These are phyloP conservation scores for Alternaria solani DNA, from an alignment of 2,329 filamentous ascomycete genomes.

Conservation along the genomic window DNA sequence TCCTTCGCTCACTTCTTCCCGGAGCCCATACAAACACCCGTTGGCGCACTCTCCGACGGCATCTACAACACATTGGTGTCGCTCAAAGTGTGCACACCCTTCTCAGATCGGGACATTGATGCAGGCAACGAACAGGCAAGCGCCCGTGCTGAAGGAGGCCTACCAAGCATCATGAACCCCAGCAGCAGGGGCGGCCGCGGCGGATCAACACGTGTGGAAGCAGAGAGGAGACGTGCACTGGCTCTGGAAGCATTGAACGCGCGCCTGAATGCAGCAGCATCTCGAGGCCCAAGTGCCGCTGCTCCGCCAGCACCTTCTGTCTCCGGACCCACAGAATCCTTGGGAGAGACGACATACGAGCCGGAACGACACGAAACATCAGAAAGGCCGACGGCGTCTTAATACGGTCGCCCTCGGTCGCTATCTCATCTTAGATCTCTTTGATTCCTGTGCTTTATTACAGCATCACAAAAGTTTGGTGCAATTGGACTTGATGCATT, in stretches of 20 bases:
- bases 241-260: slow-evolving; percentile 93
- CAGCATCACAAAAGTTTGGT: neutral
- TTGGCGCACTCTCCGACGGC: slow-evolving; percentile 75
- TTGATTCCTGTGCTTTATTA: neutral
- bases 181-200: slow-evolving; percentile 59
- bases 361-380: slow-evolving; percentile 50
- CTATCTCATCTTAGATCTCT: neutral
- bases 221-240: slow-evolving; percentile 85
- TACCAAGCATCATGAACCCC: slow-evolving; percentile 66
- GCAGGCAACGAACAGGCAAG: slow-evolving; percentile 76
- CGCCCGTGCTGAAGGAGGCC: slow-evolving; percentile 66
- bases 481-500: neutral
- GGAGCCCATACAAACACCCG: slow-evolving; percentile 77
- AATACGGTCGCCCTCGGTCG: slow-evolving; percentile 11
- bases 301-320: slow-evolving; percentile 48
- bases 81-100: slow-evolving; percentile 81
- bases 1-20: slow-evolving; percentile 97
- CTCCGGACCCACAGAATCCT: slow-evolving; percentile 44
- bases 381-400: slow-evolving; percentile 27
- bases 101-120: slow-evolving; percentile 81
- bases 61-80: slow-evolving; percentile 79
- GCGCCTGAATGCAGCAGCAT: slow-evolving; percentile 83
- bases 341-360: slow-evolving; percentile 53
- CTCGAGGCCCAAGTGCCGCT: slow-evolving; percentile 53
- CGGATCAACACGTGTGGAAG: slow-evolving; percentile 81